Base-by-base conservation (phyloP, 2,329 filamentous ascomycete genomes). In the Sporothrix euskadiensis region DNA sequence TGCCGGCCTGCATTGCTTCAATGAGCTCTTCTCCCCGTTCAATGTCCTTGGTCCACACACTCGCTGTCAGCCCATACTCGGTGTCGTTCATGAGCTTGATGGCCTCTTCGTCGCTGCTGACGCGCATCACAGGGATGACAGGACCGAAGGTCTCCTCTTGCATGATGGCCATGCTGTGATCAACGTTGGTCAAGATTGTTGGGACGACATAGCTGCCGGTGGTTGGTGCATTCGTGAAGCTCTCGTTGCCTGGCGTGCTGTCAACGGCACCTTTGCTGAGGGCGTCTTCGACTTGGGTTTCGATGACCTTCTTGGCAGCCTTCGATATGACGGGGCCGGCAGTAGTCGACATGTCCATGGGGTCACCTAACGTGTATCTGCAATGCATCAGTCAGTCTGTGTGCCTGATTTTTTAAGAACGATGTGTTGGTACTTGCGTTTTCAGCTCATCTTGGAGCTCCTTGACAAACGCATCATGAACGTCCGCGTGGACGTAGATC, bases 101-200 rank as follows among this genome's bases (percentile, higher is more conserved):
- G 1, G 95, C 95, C 82, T 98, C 94, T n/a, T 88, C 88, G 79
- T 98, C 95, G 77, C 85, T 85, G 79, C 89, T 89, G 75, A 98
- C 94, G 81, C 92, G 93, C 90, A 95, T 93, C n/a, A 98, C 89
- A 0, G 94, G 92, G 78, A 98, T 95, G 22, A 98, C 89, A 1
- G 95, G 95, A 0, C 95, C 95, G 80, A 98, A 98, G 0, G 94
- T 98, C 85, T 98, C 95, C 77, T 97, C 94, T 30, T 85, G 93
- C 93, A 98, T 98, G 75, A 97, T 90, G 5, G 84, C 83, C 94
- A 97, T 97, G 75, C 85, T 86, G 82, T 98, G 95, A 74, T 90
- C 89, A 74, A 96, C 93, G 77, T 90, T 87, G 19, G 89, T 92
- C 74, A 98, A 85, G 44, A 98, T 87, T 3, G 92, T 96, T 30